These are phyloP conservation scores for Protomyces arabidopsidicola DNA, from an alignment of 1,139 yeast species.

Conservation along the genomic window DNA sequence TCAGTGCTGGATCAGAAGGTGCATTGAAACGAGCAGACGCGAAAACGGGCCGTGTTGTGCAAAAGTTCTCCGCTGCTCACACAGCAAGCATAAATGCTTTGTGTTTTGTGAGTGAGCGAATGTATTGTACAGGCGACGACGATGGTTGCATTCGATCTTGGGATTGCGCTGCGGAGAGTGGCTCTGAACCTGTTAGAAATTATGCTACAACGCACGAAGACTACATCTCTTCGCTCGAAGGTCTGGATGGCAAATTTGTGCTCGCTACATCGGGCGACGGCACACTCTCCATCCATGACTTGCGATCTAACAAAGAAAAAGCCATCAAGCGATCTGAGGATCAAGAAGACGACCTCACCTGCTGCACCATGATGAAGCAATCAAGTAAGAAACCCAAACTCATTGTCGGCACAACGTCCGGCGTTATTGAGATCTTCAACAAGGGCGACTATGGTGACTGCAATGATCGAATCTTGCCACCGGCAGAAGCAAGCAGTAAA, in stretches of 20 bases:
- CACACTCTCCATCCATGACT: constrained; percentile 25
- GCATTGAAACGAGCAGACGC: constrained; percentile 27
- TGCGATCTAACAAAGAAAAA: constrained; percentile 9
- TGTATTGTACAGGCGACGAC: constrained; percentile 30
- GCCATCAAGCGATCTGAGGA: constrained; percentile 21
- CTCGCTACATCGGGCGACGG: constrained; percentile 30
- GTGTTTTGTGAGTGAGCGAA: constrained; percentile 1
- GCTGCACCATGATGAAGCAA: constrained; percentile 17
- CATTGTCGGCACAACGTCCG: constrained; percentile 27
- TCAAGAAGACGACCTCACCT: constrained; percentile 29
- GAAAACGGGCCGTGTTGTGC: constrained; percentile 26
- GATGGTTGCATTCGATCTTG: constrained; percentile 23
- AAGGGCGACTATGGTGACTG: constrained; percentile 24
- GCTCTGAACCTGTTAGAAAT: neutral
- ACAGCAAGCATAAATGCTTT: constrained; percentile 25
- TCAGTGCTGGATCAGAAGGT: constrained; percentile 30
- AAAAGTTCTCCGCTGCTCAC: constrained; percentile 22
- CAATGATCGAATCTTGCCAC: constrained; percentile 16
- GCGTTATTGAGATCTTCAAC: constrained; percentile 26
- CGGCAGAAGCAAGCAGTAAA: neutral
- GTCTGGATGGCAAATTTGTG: constrained; percentile 23
- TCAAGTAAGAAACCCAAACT: constrained; percentile 9
- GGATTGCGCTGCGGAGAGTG: constrained; percentile 9
- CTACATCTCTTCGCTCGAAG: constrained; percentile 27
- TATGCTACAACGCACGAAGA: constrained; percentile 21